A percentile compares a stretch with the other conserved stretches of the same genome.
Evolutionary conservation across 345 rosid genomes (phyloP).

Genomic region (Brassica cretica): DNA sequence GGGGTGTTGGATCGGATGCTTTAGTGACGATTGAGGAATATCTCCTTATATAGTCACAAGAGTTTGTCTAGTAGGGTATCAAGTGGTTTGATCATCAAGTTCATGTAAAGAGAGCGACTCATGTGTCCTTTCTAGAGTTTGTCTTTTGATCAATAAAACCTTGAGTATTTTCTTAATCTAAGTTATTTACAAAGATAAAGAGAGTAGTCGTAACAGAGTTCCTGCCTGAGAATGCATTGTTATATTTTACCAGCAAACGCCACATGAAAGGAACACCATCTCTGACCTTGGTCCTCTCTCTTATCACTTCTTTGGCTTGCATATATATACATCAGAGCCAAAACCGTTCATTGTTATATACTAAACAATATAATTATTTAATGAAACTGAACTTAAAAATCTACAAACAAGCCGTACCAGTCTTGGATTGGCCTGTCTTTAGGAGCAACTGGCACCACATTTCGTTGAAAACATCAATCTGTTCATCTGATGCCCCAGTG

Average conservation of each 20-base stretch:
- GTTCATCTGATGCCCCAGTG: constrained; percentile 88
- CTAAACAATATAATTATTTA: neutral
- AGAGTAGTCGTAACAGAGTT: neutral
- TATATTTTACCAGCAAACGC: constrained; percentile 44
- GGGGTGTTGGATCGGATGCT: no score
- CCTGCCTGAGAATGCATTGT: neutral
- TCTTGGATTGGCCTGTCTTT: constrained; percentile 54
- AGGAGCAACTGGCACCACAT: constrained; percentile 70
- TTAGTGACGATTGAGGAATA: no score
- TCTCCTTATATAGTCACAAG: no score
- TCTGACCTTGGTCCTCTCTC: constrained; percentile 55
- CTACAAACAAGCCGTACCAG: constrained; percentile 47
- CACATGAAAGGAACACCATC: constrained; percentile 77
- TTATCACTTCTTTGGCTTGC: constrained; percentile 62
- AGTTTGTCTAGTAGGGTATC: no score
- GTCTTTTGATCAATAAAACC: no score
- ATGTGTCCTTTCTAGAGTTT: no score
- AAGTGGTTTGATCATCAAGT: no score
- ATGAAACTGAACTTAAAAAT: neutral
- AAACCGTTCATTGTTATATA: neutral
- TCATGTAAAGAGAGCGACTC: no score
- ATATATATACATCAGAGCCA: neutral
- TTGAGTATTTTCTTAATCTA: no score
- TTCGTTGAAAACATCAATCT: constrained; percentile 80
- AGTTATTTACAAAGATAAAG: no score